Evolutionary conservation across 352 stramenopile genomes (phyloP).

Genomic region (Globisporangium apiculatum): DNA sequence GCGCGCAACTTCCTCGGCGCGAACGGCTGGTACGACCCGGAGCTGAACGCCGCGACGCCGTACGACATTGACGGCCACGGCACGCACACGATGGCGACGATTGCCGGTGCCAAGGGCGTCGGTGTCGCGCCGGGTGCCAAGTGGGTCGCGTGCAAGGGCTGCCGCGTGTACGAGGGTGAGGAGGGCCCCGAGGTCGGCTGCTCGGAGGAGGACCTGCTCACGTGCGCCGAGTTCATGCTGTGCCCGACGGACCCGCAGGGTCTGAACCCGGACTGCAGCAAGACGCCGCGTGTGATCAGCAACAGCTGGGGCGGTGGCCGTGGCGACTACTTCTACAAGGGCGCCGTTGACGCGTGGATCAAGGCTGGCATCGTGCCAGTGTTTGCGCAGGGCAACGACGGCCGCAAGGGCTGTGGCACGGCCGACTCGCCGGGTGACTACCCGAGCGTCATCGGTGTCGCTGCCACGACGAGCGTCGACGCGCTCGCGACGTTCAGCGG

Average conservation of each 20-base stretch:
- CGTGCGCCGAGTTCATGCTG: conserved; percentile 6
- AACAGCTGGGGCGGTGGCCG: conserved; percentile 18
- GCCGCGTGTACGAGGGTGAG: conserved; percentile 6
- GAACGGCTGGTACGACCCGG: conserved; percentile 16
- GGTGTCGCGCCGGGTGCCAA: conserved; percentile 13
- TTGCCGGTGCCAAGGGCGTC: conserved; percentile 10
- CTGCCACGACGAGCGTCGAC: conserved; percentile 14
- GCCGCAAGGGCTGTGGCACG: conserved; percentile 8
- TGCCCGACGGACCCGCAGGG: conserved; percentile 19
- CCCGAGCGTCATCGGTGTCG: conserved; percentile 21
- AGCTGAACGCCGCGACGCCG: conserved; percentile 11
- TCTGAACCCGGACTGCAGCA: conserved; percentile 12
- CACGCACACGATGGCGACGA: conserved; percentile 16
- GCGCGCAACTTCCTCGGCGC: conserved; percentile 15
- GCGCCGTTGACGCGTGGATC: conserved; percentile 13
- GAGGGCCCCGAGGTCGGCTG: conserved; percentile 7
- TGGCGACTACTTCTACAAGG: conserved; percentile 11
- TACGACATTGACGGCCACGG: conserved; percentile 17
- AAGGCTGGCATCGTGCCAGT: conserved; percentile 20
- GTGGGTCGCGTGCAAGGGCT: conserved; percentile 16
- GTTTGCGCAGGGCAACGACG: conserved; percentile 16
- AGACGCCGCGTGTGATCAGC: conserved; percentile 19
- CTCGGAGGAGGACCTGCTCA: conserved; percentile 2
- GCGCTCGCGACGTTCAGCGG: conserved; percentile 10
- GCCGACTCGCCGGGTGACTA: conserved; percentile 19